Evolutionary conservation across 2,329 filamentous ascomycete genomes (phyloP).

Genomic region (Lithohypha guttulata): DNA sequence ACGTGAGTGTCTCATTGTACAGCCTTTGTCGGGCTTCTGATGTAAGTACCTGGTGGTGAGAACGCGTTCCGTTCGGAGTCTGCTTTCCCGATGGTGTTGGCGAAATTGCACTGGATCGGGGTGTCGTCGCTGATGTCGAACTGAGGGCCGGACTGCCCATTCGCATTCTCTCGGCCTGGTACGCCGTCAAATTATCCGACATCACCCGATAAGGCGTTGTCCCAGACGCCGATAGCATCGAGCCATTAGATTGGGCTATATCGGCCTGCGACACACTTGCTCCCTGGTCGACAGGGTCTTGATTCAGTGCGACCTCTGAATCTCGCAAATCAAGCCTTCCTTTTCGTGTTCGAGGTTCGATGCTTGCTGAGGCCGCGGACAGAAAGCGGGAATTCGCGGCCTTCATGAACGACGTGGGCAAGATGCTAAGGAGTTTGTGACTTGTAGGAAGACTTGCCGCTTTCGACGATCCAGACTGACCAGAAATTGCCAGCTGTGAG

Average conservation of each 20-base stretch:
- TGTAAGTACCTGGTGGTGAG: background rate
- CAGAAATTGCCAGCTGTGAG: conserved; percentile 71
- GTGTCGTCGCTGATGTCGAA: background rate
- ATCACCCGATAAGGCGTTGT: background rate
- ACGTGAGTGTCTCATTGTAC: conserved; percentile 78
- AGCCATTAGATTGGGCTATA: background rate
- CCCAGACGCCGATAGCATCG: background rate
- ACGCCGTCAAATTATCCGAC: background rate
- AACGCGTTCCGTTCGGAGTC: background rate
- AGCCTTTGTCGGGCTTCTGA: conserved; percentile 17
- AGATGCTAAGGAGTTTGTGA: conserved; percentile 77
- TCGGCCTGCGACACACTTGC: background rate
- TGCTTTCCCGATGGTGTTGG: background rate
- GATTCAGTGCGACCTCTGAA: background rate
- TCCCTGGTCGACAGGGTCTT: background rate
- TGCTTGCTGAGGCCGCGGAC: conserved; percentile 60
- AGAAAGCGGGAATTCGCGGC: conserved; percentile 95
- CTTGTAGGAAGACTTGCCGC: conserved; percentile 81
- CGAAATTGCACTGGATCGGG: background rate
- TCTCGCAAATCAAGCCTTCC: conserved; percentile 8
- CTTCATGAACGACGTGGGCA: conserved; percentile 83
- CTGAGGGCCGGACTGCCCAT: background rate
- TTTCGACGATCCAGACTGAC: conserved; percentile 48
- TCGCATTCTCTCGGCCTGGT: conserved; percentile 11
- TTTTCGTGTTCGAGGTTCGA: conserved; percentile 20